phyloP scores from a whole-genome alignment of 805 yeast species.

The Saturnispora dispora region DNA sequence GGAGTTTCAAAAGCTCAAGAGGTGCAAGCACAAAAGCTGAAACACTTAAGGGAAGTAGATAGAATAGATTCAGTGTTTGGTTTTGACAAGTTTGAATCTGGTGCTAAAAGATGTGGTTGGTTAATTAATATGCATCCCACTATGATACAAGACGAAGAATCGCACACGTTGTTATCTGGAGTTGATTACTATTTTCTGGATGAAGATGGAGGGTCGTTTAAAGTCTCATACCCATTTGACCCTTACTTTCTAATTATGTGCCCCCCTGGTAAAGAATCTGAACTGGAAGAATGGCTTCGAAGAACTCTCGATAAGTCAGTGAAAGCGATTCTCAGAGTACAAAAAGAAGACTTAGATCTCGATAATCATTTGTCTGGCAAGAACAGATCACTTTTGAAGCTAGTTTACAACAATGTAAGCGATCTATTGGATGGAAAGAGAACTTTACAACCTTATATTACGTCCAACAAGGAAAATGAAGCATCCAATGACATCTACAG shows the following conservation, averaged over 20 bases:
- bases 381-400: conserved; percentile 50
- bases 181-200: conserved; percentile 92
- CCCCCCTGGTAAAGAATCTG: conserved; percentile 52
- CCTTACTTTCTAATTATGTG: conserved; percentile 79
- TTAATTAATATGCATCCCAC: conserved; percentile 90
- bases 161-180: conserved; percentile 66
- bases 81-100: conserved; percentile 66
- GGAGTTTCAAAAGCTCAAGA: conserved; percentile 2
- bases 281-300: conserved; percentile 77
- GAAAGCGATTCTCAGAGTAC: conserved; percentile 44
- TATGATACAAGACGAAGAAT: conserved; percentile 49
- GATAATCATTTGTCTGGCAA: conserved; percentile 85
- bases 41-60: conserved; percentile 52
- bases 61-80: conserved; percentile 79
- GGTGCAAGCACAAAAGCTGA: conserved; percentile 31
- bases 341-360: conserved; percentile 70
- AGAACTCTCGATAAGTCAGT: conserved; percentile 56
- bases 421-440: conserved; percentile 74
- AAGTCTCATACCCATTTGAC: conserved; percentile 70
- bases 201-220: conserved; percentile 94
- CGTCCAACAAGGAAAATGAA: conserved; percentile 51
- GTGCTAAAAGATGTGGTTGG: conserved; percentile 80
- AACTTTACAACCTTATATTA: conserved; percentile 56
- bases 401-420: conserved; percentile 63
- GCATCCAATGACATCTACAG: conserved; percentile 62